Conservation (phyloP, 2,329 filamentous ascomycete species). For the Daldinia sp. region DNA sequence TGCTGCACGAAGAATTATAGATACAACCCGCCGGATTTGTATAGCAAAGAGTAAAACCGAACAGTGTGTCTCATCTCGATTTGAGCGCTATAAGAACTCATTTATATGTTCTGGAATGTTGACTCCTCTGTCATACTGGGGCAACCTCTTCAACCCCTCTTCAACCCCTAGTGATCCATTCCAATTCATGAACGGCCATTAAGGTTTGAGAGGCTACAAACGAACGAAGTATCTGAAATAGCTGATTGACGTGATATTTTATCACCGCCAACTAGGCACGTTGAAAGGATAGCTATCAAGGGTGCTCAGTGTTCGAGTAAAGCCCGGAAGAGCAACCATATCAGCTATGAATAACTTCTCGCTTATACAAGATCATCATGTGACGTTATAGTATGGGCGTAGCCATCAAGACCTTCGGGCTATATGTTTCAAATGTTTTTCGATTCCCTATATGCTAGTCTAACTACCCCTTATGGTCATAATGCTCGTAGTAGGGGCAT, state of each 20-base stretch:
- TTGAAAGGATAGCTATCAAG: neutral
- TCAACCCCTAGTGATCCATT: too few relatives aligned
- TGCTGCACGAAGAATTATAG: too few relatives aligned
- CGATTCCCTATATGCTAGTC: neutral
- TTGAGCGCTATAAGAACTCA: too few relatives aligned
- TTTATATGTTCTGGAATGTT: too few relatives aligned
- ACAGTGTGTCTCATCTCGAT: too few relatives aligned
- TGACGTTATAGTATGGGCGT: neutral
- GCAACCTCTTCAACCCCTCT: too few relatives aligned
- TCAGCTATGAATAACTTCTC: neutral
- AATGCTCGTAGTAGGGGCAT: slow-evolving; percentile 6
- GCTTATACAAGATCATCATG: neutral
- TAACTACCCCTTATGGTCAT: slow-evolving; percentile 1
- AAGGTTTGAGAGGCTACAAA: neutral
- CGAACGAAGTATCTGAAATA: neutral
- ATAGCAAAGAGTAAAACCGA: too few relatives aligned
- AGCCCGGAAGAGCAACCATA: neutral
- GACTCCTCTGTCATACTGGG: too few relatives aligned
- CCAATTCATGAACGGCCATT: too few relatives aligned
- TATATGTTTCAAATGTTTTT: neutral
- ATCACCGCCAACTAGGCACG: neutral
- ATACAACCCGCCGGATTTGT: too few relatives aligned
- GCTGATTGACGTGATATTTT: neutral
- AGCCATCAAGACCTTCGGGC: neutral
- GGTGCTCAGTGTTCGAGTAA: neutral